Conservation (phyloP, 176 grass and related monocot species). For the Cenchrus americanus region DNA sequence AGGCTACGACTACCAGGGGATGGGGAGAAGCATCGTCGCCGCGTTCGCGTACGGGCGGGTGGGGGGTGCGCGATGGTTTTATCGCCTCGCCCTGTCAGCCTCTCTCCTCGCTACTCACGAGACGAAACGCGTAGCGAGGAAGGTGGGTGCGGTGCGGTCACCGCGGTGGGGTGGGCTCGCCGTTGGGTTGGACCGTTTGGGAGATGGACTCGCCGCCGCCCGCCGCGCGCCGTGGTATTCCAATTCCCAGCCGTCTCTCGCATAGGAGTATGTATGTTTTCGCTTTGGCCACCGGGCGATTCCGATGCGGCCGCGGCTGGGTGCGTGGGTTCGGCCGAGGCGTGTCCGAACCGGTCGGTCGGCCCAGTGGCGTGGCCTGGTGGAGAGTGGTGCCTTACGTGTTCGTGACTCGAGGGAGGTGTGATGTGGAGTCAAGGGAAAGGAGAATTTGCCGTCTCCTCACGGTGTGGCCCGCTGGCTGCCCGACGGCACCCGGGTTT, state of each 20-base stretch:
- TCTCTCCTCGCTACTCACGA: neutral
- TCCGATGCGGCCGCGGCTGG: neutral
- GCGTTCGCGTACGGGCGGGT: neutral
- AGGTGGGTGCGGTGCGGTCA: neutral
- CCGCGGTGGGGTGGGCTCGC: neutral
- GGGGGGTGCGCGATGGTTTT: conserved; percentile 44
- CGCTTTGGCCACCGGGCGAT: neutral
- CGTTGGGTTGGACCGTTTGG: conserved; percentile 27
- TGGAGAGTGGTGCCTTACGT: conserved; percentile 24
- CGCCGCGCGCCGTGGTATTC: conserved; percentile 25
- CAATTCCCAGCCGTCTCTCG: conserved; percentile 7
- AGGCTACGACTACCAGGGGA: conserved; percentile 42
- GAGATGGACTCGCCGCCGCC: conserved; percentile 37
- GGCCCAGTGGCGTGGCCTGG: conserved; percentile 22
- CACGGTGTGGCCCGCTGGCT: neutral
- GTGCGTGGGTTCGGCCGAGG: conserved; percentile 4
- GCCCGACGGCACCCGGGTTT: conserved; percentile 11
- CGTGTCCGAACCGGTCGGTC: neutral
- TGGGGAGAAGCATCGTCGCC: conserved; percentile 29
- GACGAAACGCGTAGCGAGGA: conserved; percentile 26
- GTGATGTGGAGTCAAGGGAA: neutral
- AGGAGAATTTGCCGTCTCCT: conserved; percentile 1
- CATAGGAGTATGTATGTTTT: neutral
- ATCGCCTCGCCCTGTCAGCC: conserved; percentile 47
- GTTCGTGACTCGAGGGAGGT: conserved; percentile 33